Evolutionary conservation across 2,329 filamentous ascomycete species (phyloP).

Genomic region (Cladosporium sp.): DNA sequence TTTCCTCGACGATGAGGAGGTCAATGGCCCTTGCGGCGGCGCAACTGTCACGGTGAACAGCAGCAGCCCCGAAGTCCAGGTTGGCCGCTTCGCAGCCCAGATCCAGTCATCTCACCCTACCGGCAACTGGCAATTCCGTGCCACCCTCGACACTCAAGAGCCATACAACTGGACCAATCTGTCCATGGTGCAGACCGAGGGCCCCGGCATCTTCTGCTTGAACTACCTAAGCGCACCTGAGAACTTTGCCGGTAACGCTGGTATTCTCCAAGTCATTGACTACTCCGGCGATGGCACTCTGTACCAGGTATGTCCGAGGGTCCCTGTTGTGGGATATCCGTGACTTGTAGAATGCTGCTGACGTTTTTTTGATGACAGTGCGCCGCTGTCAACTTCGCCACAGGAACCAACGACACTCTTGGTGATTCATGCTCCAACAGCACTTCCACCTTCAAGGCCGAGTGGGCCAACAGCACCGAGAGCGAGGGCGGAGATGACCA

Average conservation of each 20-base stretch:
- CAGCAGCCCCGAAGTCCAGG: conserved; percentile 28
- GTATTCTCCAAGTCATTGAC: conserved; percentile 35
- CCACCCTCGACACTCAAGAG: conserved; percentile 30
- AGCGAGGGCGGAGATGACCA: not conserved
- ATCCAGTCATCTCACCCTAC: conserved; percentile 33
- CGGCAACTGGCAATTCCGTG: conserved; percentile 31
- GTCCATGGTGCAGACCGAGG: conserved; percentile 29
- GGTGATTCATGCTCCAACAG: conserved; percentile 28
- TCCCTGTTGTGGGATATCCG: not conserved
- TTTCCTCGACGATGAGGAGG: conserved; percentile 32
- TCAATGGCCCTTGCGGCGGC: conserved; percentile 32
- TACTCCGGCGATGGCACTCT: conserved; percentile 30
- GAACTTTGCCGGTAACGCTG: conserved; percentile 30
- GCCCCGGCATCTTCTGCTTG: conserved; percentile 33
- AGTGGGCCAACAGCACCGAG: conserved; percentile 23
- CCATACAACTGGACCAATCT: conserved; percentile 35
- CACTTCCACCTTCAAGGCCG: conserved; percentile 26
- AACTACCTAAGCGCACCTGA: conserved; percentile 28
- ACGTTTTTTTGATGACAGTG: conserved; percentile 26
- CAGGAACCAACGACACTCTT: conserved; percentile 32
- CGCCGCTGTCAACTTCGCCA: conserved; percentile 34
- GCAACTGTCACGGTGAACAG: conserved; percentile 28
- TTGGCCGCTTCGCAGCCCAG: conserved; percentile 31
- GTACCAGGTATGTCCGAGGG: conserved; percentile 32
- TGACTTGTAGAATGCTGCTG: not conserved